Evolutionary conservation across 331 rosid species (phyloP).

Genomic region (Saraca asoca): DNA sequence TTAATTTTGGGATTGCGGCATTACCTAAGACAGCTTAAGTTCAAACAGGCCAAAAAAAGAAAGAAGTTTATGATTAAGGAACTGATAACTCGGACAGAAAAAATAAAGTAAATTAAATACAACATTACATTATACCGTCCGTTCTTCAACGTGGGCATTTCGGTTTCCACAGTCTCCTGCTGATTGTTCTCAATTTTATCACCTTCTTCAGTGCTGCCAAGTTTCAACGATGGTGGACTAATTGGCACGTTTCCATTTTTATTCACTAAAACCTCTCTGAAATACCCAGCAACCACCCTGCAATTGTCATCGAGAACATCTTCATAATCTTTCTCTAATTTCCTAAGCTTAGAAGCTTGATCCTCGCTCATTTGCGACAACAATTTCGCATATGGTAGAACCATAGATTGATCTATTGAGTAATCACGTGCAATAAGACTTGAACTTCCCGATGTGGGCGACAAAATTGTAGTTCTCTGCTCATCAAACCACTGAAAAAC

Average conservation of each 20-base stretch:
- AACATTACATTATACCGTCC: conserved; percentile 87
- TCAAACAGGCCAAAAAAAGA: neutral
- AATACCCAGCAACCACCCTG: conserved; percentile 53
- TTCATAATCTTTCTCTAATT: conserved; percentile 62
- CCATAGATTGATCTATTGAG: conserved; percentile 39
- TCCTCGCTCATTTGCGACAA: conserved; percentile 66
- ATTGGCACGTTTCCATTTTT: conserved; percentile 32
- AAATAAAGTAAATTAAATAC: neutral
- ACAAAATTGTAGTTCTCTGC: conserved; percentile 51
- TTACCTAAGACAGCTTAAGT: neutral
- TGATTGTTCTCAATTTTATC: conserved; percentile 20
- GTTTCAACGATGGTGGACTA: conserved; percentile 43
- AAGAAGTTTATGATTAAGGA: neutral
- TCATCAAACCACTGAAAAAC: conserved; percentile 55
- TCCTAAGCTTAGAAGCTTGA: conserved; percentile 65
- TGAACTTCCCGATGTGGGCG: conserved; percentile 11
- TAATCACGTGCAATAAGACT: conserved; percentile 23
- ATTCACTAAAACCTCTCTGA: conserved; percentile 50
- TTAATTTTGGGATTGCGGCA: neutral
- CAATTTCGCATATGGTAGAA: conserved; percentile 47
- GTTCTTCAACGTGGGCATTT: conserved; percentile 40
- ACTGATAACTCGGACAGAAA: neutral
- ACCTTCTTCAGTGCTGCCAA: conserved; percentile 31
- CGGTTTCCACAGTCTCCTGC: conserved; percentile 33
- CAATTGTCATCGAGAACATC: conserved; percentile 69